Evolutionary conservation across 148 eudicot species (phyloP), one percentile per base, ranked within the genome.

Genomic region (Polygonum maritimum): DNA sequence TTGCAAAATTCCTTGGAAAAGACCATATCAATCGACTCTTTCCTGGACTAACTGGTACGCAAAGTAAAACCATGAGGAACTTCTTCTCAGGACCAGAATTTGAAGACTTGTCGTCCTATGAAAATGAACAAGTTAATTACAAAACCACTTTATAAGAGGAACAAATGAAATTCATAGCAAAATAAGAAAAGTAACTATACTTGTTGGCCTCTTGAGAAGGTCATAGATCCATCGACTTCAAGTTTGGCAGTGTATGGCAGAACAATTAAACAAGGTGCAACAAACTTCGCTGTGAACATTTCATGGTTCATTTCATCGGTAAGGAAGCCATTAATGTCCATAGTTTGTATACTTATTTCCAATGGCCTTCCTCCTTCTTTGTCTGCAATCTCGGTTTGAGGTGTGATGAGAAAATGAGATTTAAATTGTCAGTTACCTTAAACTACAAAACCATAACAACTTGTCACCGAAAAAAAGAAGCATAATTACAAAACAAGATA

Each of bases 21-120:
- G 81, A 22, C 87, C 88, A 91, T 83, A 93, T 93, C 81, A 91
- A 58, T 80, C 98, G 77, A 82, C 98, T 93, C 38, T 84, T 85
- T 36, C 96, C 98, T 9, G 98, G 98, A 82, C 96, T 88, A 67
- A 93, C 96, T 38, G 98, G 98, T 79, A 91, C 75, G 77, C 96
- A 93, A 74, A 89, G 69, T 69, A 93, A 93, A 48, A 89, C 77
- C 67, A 89, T 78, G 57, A 85, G 82, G 38, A 82, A 60, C 75
- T 54, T 82, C 79, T 74, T 81, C 57, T 79, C 80, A 67, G 81
- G 14, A 22, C 69, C 80, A 41, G 51, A 58, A 74, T 82, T 75
- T 18, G 85, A 69, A 71, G 81, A 57, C 71, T 83, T 88, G 89
- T 84, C 85, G 75, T 2, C 67, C 67, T 26, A 1, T 22, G n/a